Evolutionary conservation across 208 protist species (phyloP), one percentile per base, ranked within the genome.

Genomic region (Acanthamoeba triangularis): DNA sequence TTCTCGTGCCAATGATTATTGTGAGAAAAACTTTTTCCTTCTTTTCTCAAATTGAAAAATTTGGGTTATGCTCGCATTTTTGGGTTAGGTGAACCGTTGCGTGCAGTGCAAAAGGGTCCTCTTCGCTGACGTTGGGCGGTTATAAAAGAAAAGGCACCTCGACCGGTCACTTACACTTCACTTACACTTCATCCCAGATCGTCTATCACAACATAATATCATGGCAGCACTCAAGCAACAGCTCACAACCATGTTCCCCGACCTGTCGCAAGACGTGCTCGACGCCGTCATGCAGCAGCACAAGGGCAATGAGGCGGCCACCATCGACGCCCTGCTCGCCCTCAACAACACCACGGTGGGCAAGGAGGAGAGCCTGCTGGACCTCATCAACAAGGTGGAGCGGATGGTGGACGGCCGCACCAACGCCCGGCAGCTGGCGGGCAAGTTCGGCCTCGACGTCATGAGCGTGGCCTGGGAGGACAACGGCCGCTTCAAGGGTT

Each of bases 381-480:
- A 47, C 23, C 18, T 94, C 23, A 80, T 94, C 30, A 5, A 94
- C 14, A 41, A 54, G 20, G 90, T 94, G 10, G 52, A 65, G 90
- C 90, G 90, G 18, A 94, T 94, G 90, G 44, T 23, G 13, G 16
- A 33, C 90, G 90, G 52, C 47, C n/a, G 74, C 28, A 56, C 90
- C 41, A 74, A 94, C 56, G 90, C 90, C 1, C 41, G 47, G 13
- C 28, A 52, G 23, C 67, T 94, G 63, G 90, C 65, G 18, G 61
- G 65, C 61, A 94, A 94, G 47, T 61, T 65, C 44, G 90, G 90
- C 23, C 44, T 94, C 13, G 52, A 80, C 90, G 65, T 94, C 3
- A 72, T 63, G 52, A 33, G 14, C 61, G 90, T 94, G n/a, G 65
- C 63, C 10, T 94, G 90, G 90, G 90, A 94, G 33, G 90, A 94